Evolutionary conservation across 176 grass and related monocot genomes (phyloP).

Genomic region (Rhynchospora breviuscula): DNA sequence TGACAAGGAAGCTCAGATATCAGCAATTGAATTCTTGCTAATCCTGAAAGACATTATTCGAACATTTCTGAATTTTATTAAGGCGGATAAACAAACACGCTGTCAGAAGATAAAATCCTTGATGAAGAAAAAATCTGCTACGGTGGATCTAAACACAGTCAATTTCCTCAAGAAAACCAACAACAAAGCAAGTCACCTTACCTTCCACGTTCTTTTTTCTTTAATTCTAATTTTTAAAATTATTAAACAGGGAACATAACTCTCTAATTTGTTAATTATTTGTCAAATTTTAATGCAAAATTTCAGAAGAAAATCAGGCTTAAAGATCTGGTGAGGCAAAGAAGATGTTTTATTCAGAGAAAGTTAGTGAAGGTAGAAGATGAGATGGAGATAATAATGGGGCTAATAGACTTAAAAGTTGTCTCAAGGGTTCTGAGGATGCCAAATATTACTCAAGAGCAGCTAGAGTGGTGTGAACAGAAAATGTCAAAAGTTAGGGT

Average conservation of each 20-base stretch:
- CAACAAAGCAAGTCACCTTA: slow-evolving; percentile 35
- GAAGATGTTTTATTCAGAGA: slow-evolving; percentile 57
- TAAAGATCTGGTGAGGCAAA: slow-evolving; percentile 49
- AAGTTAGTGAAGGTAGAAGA: slow-evolving; percentile 46
- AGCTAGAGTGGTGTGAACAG: slow-evolving; percentile 92
- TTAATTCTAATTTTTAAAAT: neutral
- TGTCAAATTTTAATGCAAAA: neutral
- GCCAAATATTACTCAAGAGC: slow-evolving; percentile 58
- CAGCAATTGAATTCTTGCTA: slow-evolving; percentile 60
- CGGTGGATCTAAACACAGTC: slow-evolving; percentile 28
- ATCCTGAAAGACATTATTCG: slow-evolving; percentile 65
- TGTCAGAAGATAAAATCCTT: slow-evolving; percentile 59
- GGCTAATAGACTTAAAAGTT: slow-evolving; percentile 73
- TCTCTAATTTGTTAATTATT: neutral
- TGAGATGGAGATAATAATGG: slow-evolving; percentile 64
- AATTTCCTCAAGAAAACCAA: slow-evolving; percentile 50
- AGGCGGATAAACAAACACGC: slow-evolving; percentile 55
- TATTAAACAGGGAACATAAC: neutral
- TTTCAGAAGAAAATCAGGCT: slow-evolving; percentile 79
- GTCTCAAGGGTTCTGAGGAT: slow-evolving; percentile 75
- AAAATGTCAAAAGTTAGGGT: slow-evolving; percentile 75
- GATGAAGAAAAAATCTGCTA: slow-evolving; percentile 37
- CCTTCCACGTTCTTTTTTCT: neutral
- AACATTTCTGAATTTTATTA: slow-evolving; percentile 84
- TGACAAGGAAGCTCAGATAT: slow-evolving; percentile 71